A percentile compares a stretch with the other conserved stretches of the same genome.
Conservation (phyloP, 148 eudicot genomes). For the Heliosperma pusillum region DNA sequence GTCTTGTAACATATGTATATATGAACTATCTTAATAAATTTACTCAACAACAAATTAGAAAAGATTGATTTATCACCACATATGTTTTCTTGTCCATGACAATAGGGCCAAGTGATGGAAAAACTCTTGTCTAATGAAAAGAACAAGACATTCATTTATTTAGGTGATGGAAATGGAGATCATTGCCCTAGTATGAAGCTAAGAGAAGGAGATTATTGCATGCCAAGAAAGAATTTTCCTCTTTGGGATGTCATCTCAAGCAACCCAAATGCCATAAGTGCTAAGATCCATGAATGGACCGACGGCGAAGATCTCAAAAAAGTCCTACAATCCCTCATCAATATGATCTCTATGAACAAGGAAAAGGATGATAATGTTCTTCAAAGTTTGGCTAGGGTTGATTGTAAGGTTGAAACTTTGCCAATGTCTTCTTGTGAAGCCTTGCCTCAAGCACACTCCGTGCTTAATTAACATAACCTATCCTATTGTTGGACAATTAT, state of each 20-base stretch:
- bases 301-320: slow-evolving; percentile 34
- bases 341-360: neutral
- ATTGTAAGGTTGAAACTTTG: slow-evolving; percentile 24
- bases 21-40: neutral
- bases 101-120: slow-evolving; percentile 32
- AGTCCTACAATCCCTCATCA: slow-evolving; percentile 18
- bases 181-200: slow-evolving; percentile 33
- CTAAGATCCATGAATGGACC: slow-evolving; percentile 36
- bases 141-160: slow-evolving; percentile 33
- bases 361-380: slow-evolving; percentile 8
- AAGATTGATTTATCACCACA: slow-evolving; percentile 14
- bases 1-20: neutral
- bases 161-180: slow-evolving; percentile 43
- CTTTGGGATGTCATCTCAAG: slow-evolving; percentile 31
- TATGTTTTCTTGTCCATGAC: neutral
- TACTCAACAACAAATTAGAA: neutral
- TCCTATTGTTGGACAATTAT: neutral
- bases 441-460: slow-evolving; percentile 26
- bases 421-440: slow-evolving; percentile 24
- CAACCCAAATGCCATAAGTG: slow-evolving; percentile 24
- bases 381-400: slow-evolving; percentile 7
- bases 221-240: slow-evolving; percentile 39
- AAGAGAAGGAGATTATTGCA: slow-evolving; percentile 27
- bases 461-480: slow-evolving; percentile 19
- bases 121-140: slow-evolving; percentile 22